Evolutionary conservation across 2,329 filamentous ascomycete genomes (phyloP).

Genomic region (Pseudopyricularia javanii): DNA sequence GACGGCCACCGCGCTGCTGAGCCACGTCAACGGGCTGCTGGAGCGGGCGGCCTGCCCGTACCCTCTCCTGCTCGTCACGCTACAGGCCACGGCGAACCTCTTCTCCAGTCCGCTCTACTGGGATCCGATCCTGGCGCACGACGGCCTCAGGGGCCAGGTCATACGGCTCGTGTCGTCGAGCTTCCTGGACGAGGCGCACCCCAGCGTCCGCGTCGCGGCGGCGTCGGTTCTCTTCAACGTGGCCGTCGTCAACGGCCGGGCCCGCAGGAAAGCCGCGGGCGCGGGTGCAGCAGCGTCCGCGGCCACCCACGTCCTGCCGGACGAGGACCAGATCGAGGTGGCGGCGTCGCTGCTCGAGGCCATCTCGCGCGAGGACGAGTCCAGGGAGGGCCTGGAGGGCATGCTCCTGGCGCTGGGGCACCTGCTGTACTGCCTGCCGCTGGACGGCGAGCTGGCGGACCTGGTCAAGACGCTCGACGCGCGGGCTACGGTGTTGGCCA

Average conservation of each 20-base stretch:
- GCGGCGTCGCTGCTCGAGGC: constrained; percentile 72
- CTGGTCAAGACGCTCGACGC: constrained; percentile 71
- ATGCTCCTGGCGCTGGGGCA: constrained; percentile 67
- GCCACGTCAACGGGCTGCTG: constrained; percentile 41
- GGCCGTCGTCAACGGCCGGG: constrained; percentile 51
- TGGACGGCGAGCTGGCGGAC: constrained; percentile 67
- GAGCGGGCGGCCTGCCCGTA: constrained; percentile 54
- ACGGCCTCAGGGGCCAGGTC: constrained; percentile 41
- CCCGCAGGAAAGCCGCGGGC: constrained; percentile 31
- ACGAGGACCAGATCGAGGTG: constrained; percentile 67
- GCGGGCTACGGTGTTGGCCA: constrained; percentile 45
- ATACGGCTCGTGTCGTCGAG: constrained; percentile 62
- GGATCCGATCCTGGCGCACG: constrained; percentile 44
- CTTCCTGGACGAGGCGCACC: constrained; percentile 65
- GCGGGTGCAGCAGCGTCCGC: constrained; percentile 10
- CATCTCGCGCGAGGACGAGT: constrained; percentile 42
- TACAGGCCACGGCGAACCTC: constrained; percentile 76
- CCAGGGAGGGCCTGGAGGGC: constrained; percentile 64
- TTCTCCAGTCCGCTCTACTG: constrained; percentile 66
- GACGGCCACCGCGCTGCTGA: constrained; percentile 50
- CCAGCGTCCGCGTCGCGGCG: constrained; percentile 67
- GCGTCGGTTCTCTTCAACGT: constrained; percentile 79
- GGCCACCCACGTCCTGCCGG: constrained; percentile 41
- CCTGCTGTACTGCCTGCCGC: constrained; percentile 56
- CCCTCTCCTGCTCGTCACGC: constrained; percentile 66